A percentile compares a stretch with the other conserved stretches of the same genome.
Evolutionary conservation across 148 eudicot genomes (phyloP).

Genomic region (Rhododendron williamsianum): DNA sequence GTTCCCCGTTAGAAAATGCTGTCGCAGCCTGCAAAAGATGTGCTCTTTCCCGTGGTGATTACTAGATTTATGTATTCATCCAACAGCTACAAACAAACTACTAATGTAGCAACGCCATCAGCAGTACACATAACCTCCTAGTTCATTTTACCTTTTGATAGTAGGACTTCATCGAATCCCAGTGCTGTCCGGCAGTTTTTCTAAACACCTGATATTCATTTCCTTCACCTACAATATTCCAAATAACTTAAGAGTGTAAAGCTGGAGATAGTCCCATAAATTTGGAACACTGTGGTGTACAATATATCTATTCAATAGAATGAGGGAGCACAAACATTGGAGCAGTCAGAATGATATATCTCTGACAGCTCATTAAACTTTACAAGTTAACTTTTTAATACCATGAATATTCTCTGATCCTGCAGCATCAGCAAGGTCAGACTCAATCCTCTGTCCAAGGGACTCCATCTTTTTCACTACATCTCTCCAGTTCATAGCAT

Average conservation of each 20-base stretch:
- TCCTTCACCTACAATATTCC: slow-evolving; percentile 55
- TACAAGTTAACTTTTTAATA: slow-evolving; percentile 19
- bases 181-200: slow-evolving; percentile 55
- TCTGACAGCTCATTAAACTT: neutral
- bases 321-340: neutral
- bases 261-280: neutral
- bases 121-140: neutral
- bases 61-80: neutral
- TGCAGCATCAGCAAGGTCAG: slow-evolving; percentile 34
- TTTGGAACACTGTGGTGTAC: neutral
- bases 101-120: neutral
- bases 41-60: slow-evolving; percentile 1
- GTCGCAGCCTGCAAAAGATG: slow-evolving; percentile 66
- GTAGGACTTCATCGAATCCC: slow-evolving; percentile 65
- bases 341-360: neutral
- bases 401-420: slow-evolving; percentile 38
- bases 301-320: neutral
- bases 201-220: slow-evolving; percentile 64
- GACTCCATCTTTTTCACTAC: slow-evolving; percentile 77
- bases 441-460: slow-evolving; percentile 57
- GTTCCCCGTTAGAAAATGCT: slow-evolving; percentile 75
- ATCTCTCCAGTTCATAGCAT: slow-evolving; percentile 80
- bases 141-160: slow-evolving; percentile 61
- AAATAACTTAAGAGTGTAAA: slow-evolving; percentile 1
- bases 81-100: neutral